Conservation (phyloP, 2,329 filamentous ascomycete genomes). For the Triangularia setosa region DNA sequence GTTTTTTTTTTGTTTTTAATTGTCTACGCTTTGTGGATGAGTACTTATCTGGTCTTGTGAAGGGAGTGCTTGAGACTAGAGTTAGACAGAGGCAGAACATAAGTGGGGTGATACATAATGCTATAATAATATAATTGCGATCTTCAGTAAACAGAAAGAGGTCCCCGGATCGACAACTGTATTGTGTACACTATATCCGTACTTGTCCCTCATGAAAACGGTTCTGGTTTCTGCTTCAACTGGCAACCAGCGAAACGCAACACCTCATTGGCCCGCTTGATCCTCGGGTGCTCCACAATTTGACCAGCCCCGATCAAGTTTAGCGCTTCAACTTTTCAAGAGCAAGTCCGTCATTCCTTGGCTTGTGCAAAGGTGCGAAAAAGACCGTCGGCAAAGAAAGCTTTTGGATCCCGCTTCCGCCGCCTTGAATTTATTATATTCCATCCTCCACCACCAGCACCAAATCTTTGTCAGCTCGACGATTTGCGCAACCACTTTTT, state of each 20-base stretch:
- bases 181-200: no score
- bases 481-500: not conserved
- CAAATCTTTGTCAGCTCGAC: not conserved
- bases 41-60: not conserved
- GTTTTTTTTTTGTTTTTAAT: not conserved
- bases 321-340: not conserved
- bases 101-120: not conserved
- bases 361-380: not conserved
- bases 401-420: not conserved
- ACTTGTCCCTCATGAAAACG: no score
- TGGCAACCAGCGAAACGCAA: not conserved
- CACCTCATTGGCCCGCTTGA: conserved; percentile 2
- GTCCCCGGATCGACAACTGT: no score
- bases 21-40: not conserved
- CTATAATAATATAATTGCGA: not conserved
- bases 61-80: not conserved
- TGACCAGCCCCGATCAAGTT: not conserved
- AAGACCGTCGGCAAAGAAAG: not conserved
- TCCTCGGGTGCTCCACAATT: not conserved
- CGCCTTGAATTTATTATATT: not conserved
- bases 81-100: not conserved
- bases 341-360: not conserved
- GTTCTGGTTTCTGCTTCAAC: not conserved
- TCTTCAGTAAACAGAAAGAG: no score
- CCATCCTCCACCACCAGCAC: not conserved